Percentiles rank a stretch among this genome's conserved stretches.
phyloP scores from a whole-genome alignment of 1,139 yeast genomes.

The Yamadazyma dendronema region DNA sequence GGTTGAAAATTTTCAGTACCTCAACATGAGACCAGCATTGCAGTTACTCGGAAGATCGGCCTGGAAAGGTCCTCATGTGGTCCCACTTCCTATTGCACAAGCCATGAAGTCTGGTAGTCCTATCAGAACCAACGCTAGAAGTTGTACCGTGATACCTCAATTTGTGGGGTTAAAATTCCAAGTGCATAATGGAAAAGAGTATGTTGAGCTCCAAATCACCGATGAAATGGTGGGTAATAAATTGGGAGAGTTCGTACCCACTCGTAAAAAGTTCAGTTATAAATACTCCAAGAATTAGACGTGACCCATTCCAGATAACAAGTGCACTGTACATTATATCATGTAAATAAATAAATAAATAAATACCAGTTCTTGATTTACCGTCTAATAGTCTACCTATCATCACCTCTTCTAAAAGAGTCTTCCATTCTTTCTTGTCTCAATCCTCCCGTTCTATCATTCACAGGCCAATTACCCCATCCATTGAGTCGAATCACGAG shows the following conservation, averaged over 20 bases:
- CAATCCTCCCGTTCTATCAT: constrained; percentile 77
- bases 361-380: not conserved
- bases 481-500: constrained; percentile 75
- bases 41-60: constrained; percentile 64
- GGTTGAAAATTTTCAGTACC: constrained; percentile 10
- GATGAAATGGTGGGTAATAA: constrained; percentile 99
- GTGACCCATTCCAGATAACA: not conserved
- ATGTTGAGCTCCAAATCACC: constrained; percentile 80
- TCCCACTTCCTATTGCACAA: constrained; percentile 85
- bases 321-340: constrained; percentile 4
- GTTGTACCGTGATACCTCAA: constrained; percentile 92
- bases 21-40: constrained; percentile 57
- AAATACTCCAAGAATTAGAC: constrained; percentile 62
- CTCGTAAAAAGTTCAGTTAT: constrained; percentile 83
- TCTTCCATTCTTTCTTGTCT: constrained; percentile 72
- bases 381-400: constrained; percentile 12
- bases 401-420: constrained; percentile 34
- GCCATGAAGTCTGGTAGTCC: constrained; percentile 82
- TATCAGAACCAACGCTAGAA: constrained; percentile 89
- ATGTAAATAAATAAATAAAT: constrained; percentile 11
- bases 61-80: constrained; percentile 94
- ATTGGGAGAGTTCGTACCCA: constrained; percentile 92
- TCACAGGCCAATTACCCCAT: constrained; percentile 90
- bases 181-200: constrained; percentile 93
- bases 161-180: constrained; percentile 93